These are phyloP conservation scores for Arctium minus DNA, from an alignment of 129 eudicot genomes.

Conservation along the genomic window DNA sequence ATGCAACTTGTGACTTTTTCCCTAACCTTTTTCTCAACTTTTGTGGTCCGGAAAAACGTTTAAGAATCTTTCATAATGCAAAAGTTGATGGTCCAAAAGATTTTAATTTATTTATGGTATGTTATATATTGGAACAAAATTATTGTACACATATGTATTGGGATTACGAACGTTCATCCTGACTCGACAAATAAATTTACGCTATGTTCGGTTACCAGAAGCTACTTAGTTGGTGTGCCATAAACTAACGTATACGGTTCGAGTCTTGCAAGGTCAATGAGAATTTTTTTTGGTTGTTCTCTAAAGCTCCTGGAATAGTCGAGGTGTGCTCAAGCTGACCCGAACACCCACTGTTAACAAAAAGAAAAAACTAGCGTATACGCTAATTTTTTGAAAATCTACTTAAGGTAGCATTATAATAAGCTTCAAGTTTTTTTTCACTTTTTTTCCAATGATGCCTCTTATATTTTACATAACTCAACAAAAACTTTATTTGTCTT, in stretches of 20 bases:
- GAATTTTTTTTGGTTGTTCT: too few relatives aligned
- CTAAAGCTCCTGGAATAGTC: too few relatives aligned
- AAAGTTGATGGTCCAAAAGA: slow-evolving; percentile 24
- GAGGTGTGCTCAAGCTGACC: too few relatives aligned
- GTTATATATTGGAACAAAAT: neutral
- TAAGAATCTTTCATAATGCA: slow-evolving; percentile 28
- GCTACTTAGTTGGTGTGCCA: neutral
- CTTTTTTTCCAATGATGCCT: neutral
- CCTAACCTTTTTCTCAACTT: slow-evolving; percentile 17
- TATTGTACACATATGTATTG: neutral
- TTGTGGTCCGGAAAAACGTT: slow-evolving; percentile 30
- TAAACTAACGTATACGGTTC: too few relatives aligned
- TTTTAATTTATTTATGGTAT: neutral
- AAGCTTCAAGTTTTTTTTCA: neutral
- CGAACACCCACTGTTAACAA: too few relatives aligned
- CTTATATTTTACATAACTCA: neutral
- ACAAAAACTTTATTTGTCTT: neutral
- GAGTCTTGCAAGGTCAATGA: too few relatives aligned
- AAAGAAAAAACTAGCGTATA: too few relatives aligned
- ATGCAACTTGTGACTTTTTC: slow-evolving; percentile 21
- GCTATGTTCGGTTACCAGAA: neutral
- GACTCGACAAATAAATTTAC: neutral
- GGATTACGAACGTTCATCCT: neutral
- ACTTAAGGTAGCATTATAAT: neutral
- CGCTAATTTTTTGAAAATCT: neutral